A percentile compares a stretch with the other conserved stretches of the same genome.
These are phyloP conservation scores for Pestalotiopsis sp. DNA, from an alignment of 2,329 filamentous ascomycete genomes.

Conservation along the genomic window DNA sequence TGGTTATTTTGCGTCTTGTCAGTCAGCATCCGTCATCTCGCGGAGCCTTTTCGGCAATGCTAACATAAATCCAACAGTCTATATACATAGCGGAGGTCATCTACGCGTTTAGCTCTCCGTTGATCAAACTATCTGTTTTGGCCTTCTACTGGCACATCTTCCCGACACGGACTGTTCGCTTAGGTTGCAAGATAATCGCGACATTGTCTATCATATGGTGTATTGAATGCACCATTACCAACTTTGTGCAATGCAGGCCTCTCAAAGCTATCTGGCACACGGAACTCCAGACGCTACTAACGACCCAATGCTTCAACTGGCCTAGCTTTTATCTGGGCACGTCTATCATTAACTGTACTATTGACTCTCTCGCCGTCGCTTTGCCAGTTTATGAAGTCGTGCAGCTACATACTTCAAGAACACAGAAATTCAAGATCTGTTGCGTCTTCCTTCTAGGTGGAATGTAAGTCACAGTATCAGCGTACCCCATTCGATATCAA, in stretches of 20 bases:
- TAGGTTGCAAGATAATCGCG: neutral
- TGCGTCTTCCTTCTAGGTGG: constrained; percentile 16
- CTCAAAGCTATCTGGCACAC: constrained; percentile 17
- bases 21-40: neutral
- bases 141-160: neutral
- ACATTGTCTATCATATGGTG: constrained; percentile 10
- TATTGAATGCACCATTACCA: constrained; percentile 8
- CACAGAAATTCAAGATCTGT: constrained; percentile 2
- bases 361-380: constrained; percentile 16
- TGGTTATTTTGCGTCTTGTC: neutral
- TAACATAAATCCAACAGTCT: neutral
- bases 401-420: neutral
- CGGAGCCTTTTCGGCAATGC: neutral
- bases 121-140: neutral
- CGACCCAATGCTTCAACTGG: constrained; percentile 15
- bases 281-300: constrained; percentile 13
- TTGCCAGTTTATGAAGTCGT: constrained; percentile 15
- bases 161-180: neutral
- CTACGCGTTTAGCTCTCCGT: neutral
- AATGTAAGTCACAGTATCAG: neutral
- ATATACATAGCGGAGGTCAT: neutral
- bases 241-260: constrained; percentile 18
- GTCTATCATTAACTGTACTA: constrained; percentile 14
- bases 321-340: constrained; percentile 15
- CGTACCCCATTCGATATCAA: neutral